Evolutionary conservation across 768 basidiomycete species (phyloP), one percentile per base, ranked within the genome.

Genomic region (Cystoderma amianthinum): DNA sequence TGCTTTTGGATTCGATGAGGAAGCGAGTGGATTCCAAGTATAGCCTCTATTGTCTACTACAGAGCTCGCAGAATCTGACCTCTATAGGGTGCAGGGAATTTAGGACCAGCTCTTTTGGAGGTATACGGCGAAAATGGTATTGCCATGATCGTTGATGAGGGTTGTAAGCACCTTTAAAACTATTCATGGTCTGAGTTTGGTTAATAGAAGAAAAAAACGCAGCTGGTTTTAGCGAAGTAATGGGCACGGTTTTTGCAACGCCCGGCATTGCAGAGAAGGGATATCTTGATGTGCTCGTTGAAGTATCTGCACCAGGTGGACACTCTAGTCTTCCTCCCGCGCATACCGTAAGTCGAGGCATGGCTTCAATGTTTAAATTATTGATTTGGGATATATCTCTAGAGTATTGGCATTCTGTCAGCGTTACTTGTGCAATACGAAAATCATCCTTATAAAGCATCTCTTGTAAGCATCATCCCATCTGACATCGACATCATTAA

Each of bases 391-490:
- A n/a, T 30, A 15, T 30, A 32, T 20, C 10, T 13, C 13, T 46
- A 85, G 83, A 79, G 79, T 43, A 90, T 95, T 43, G 90, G 92
- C 7, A 82, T 91, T 39, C 76, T 94, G 32, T 71, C 91, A 3
- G 64, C 76, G 1, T 57, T 88, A 9, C 68, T 95, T 19, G 77
- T 80, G 4, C 64, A 77, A 22, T 71, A 83, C 33, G 91, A 95
- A 57, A 55, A 64, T 6, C 66, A 88, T 55, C 85, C 88, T 1
- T 75, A 69, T 44, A 47, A 65, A 24, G 58, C 66, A 2, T 58
- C 68, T 35, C 64, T 90, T 37, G 78, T 79, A 44, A 43, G 65
- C 25, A 7, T 28, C 7, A 28, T 7, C n/a, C 7, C 25, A 28
- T 28, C 25, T 28, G 25, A 28, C n/a, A 28, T 7, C 25, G 25